Evolutionary conservation across 2,329 filamentous ascomycete genomes (phyloP).

Genomic region (Fusarium algeriense): DNA sequence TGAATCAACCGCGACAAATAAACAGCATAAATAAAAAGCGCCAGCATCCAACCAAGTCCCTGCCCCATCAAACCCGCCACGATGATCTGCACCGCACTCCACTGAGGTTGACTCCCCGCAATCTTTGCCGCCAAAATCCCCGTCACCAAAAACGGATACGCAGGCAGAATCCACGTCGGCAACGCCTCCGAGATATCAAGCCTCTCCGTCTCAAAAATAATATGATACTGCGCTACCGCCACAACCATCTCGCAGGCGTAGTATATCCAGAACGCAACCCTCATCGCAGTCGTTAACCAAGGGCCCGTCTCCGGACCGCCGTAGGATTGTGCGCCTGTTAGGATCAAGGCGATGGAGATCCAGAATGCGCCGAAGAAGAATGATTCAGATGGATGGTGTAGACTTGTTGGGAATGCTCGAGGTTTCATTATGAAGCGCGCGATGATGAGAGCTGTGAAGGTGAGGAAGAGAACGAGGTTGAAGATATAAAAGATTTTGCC

Average conservation of each 20-base stretch:
- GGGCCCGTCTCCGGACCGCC: slow-evolving; percentile 9
- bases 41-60: slow-evolving; percentile 27
- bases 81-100: slow-evolving; percentile 21
- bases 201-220: slow-evolving; percentile 17
- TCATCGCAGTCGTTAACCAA: slow-evolving; percentile 12
- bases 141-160: slow-evolving; percentile 27
- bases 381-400: slow-evolving; percentile 22
- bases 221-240: slow-evolving; percentile 15
- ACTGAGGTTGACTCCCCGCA: slow-evolving; percentile 12
- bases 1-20: slow-evolving; percentile 25
- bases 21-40: slow-evolving; percentile 24
- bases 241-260: slow-evolving; percentile 31
- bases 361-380: slow-evolving; percentile 24
- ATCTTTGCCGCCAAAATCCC: slow-evolving; percentile 20
- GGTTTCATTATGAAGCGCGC: slow-evolving; percentile 16
- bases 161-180: slow-evolving; percentile 16
- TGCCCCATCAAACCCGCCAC: slow-evolving; percentile 25
- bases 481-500: slow-evolving; percentile 25
- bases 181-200: slow-evolving; percentile 16
- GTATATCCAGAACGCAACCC: slow-evolving; percentile 21
- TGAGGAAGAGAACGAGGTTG: slow-evolving; percentile 15
- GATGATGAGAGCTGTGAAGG: slow-evolving; percentile 7
- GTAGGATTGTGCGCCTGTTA: slow-evolving; percentile 23
- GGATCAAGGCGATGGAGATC: slow-evolving; percentile 18
- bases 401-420: slow-evolving; percentile 10